Conservation (phyloP, 108 stramenopile genomes). For the Cyclotella baltica region DNA sequence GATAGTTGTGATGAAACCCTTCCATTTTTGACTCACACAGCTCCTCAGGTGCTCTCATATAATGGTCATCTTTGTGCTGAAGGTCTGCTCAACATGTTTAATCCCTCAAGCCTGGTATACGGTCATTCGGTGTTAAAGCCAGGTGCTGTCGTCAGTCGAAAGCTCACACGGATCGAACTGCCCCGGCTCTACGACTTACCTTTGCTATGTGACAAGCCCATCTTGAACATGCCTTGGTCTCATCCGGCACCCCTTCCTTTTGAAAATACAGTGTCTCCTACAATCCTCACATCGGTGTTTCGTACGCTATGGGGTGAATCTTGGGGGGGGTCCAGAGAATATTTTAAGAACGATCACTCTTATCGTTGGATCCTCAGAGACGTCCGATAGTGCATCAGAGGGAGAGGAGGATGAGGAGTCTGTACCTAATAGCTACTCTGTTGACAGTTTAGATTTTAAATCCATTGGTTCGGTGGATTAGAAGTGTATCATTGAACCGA, state of each 20-base stretch:
- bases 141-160: background rate
- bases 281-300: background rate
- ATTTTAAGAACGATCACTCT: no score
- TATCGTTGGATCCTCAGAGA: no score
- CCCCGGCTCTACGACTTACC: background rate
- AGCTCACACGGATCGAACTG: background rate
- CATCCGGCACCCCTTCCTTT: background rate
- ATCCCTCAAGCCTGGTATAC: background rate
- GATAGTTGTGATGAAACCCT: no score
- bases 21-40: no score
- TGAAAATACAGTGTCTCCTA: background rate
- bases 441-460: no score
- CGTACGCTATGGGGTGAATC: background rate
- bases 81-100: background rate
- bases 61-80: background rate
- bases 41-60: no score
- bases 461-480: no score
- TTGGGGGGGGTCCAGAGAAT: no score
- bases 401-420: no score
- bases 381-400: no score
- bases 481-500: no score
- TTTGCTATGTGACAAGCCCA: background rate
- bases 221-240: background rate
- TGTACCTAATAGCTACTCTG: no score
- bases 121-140: conserved; percentile 2